Evolutionary conservation across 2,329 filamentous ascomycete genomes (phyloP), one percentile per base, ranked within the genome.

Genomic region (Colletotrichum sidae): DNA sequence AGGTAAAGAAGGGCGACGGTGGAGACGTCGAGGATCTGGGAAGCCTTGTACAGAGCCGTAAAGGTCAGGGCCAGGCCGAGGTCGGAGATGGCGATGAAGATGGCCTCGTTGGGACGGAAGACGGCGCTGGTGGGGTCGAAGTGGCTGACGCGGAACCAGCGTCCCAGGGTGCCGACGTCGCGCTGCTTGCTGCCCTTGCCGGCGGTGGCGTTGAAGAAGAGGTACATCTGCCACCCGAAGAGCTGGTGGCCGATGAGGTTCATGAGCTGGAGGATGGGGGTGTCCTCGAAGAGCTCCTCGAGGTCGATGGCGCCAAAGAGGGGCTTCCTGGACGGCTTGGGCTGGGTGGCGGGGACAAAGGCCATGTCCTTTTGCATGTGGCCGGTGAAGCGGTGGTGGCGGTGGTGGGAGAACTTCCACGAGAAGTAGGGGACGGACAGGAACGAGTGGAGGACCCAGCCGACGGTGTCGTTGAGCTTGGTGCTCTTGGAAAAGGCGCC

Each of bases 341-440:
- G 76, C 67, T 74, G 71, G 68, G 80, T 84, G 69, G 78, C 77
- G 51, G 88, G 88, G 13, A 90, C 87, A 67, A 89, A 90, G 17
- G 84, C 87, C 74, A 88, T 89, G 74, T 91, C 89, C 79, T 88
- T 88, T 64, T 88, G 84, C 79, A 90, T 88, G 78, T 91, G 85
- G 69, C 88, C 88, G 49, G 87, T 88, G 77, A 86, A 90, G 69
- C 85, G 86, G 79, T 93, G 90, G 77, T 92, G 90, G 55, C 89
- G 85, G 65, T 85, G 84, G 76, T 93, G 90, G 38, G 86, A 89
- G 74, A 88, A 88, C 78, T 90, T 88, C 90, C 90, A 92, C 53
- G 86, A 88, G 79, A 91, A 92, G 79, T 89, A 93, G 4, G 90
- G 90, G 2, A 90, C 89, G 67, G 90, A 76, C 44, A 92, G 81